Evolutionary conservation across 192 early-diverging fungal genomes (phyloP).

Genomic region (Coemansia biformis): DNA sequence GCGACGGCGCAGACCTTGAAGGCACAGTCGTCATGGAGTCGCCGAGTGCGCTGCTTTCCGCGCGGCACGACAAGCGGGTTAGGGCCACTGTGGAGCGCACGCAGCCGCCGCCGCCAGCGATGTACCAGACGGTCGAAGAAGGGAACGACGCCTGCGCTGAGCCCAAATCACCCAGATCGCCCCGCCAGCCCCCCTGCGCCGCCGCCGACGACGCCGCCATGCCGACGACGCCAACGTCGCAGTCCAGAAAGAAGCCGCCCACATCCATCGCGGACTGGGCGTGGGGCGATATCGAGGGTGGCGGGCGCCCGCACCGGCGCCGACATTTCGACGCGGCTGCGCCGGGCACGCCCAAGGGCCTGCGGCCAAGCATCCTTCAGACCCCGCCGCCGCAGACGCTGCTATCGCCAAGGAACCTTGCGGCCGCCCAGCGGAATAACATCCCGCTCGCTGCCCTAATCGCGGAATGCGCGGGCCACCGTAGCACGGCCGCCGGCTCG

Average conservation of each 20-base stretch:
- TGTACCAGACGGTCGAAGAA: neutral
- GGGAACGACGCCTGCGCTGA: neutral
- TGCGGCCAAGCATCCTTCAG: neutral
- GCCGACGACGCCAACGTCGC: constrained; percentile 37
- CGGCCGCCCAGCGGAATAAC: constrained; percentile 20
- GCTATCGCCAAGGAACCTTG: constrained; percentile 36
- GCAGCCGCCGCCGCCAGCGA: constrained; percentile 16
- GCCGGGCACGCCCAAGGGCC: constrained; percentile 16
- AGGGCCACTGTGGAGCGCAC: constrained; percentile 2
- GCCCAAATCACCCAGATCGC: too few species aligned
- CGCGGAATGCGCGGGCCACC: neutral
- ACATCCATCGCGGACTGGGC: neutral
- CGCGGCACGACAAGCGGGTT: constrained; percentile 25
- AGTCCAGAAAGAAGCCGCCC: constrained; percentile 4
- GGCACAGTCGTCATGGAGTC: constrained; percentile 17
- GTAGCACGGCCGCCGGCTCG: too few species aligned
- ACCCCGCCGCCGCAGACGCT: constrained; percentile 35
- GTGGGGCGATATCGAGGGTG: constrained; percentile 35
- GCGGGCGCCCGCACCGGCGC: constrained; percentile 38
- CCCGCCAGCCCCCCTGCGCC: neutral
- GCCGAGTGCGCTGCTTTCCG: constrained; percentile 35
- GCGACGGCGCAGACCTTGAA: constrained; percentile 23
- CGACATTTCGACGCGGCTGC: constrained; percentile 10
- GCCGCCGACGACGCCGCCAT: neutral
- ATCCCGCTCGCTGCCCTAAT: constrained; percentile 4